Evolutionary conservation across 2,329 filamentous ascomycete genomes (phyloP).

Genomic region (Pyricularia sp.): DNA sequence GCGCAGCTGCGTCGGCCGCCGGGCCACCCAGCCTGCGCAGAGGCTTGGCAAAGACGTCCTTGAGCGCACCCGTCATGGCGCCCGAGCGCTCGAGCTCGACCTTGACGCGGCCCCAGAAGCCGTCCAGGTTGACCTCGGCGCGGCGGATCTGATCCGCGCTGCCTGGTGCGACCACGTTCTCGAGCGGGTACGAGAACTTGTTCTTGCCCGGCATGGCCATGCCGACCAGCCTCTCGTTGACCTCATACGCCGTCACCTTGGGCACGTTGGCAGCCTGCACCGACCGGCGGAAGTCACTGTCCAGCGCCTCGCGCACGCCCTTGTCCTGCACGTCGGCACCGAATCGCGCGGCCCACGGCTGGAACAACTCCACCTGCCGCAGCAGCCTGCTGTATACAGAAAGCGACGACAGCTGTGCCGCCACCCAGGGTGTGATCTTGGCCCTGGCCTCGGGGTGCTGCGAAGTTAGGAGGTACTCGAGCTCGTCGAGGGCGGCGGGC

Average conservation of each 20-base stretch:
- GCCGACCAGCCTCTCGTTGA: constrained; percentile 4
- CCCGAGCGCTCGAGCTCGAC: constrained; percentile 6
- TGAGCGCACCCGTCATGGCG: constrained; percentile 7
- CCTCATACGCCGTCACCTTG: constrained; percentile 6
- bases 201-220: constrained; percentile 3
- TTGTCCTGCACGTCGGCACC: constrained; percentile 10
- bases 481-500: constrained; percentile 9
- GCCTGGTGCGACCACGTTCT: not conserved
- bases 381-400: constrained; percentile 7
- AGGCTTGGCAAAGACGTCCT: constrained; percentile 5
- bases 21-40: not conserved
- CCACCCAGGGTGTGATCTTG: constrained; percentile 6
- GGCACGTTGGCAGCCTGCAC: constrained; percentile 7
- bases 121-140: constrained; percentile 6
- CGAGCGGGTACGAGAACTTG: constrained; percentile 7
- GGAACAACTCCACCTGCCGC: constrained; percentile 8
- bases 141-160: constrained; percentile 3
- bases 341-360: constrained; percentile 9
- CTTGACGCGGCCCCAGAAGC: constrained; percentile 8
- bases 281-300: constrained; percentile 7
- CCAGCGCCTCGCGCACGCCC: constrained; percentile 7
- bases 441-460: not conserved
- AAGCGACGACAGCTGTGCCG: constrained; percentile 7
- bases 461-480: constrained; percentile 6
- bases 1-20: not conserved